Percentiles rank a stretch among this genome's conserved stretches.
phyloP scores from a whole-genome alignment of 768 basidiomycete genomes.

The Trametes cubensis region DNA sequence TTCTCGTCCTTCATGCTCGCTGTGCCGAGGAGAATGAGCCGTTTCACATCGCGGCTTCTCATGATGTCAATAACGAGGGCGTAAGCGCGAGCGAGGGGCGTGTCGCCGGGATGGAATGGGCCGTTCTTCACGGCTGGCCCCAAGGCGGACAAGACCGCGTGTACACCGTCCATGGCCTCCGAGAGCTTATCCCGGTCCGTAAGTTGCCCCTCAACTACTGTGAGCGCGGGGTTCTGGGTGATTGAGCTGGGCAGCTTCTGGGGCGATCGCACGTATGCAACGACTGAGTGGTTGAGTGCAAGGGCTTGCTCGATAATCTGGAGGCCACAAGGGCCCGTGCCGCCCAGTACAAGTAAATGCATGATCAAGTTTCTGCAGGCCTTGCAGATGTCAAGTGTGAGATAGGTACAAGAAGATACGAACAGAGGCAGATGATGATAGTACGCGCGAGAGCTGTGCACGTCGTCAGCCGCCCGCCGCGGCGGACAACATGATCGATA shows the following conservation, averaged over 20 bases:
- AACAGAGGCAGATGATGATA: background rate
- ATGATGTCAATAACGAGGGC: conserved; percentile 56
- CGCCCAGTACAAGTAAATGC: conserved; percentile 70
- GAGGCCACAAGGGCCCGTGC: conserved; percentile 63
- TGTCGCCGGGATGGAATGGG: conserved; percentile 46
- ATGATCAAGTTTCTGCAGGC: conserved; percentile 29
- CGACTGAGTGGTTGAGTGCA: conserved; percentile 45
- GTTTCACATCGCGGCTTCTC: conserved; percentile 52
- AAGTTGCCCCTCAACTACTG: conserved; percentile 57
- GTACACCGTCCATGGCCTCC: conserved; percentile 56
- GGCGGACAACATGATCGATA: too few species aligned
- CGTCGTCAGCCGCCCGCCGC: too few species aligned
- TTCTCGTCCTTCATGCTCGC: conserved; percentile 61
- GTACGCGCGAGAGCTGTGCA: background rate
- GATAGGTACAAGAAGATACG: too few species aligned
- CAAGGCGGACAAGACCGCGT: conserved; percentile 68
- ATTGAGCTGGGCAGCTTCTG: conserved; percentile 61
- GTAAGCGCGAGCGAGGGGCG: conserved; percentile 68
- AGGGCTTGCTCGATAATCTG: conserved; percentile 61
- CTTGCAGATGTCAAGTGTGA: too few species aligned
- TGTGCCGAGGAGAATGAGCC: conserved; percentile 70
- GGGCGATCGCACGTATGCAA: conserved; percentile 67
- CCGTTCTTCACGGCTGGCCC: conserved; percentile 52
- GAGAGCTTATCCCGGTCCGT: conserved; percentile 52
- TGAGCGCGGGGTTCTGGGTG: conserved; percentile 45